phyloP scores from a whole-genome alignment of 257 asterid species.

The Gentiana macrophylla region DNA sequence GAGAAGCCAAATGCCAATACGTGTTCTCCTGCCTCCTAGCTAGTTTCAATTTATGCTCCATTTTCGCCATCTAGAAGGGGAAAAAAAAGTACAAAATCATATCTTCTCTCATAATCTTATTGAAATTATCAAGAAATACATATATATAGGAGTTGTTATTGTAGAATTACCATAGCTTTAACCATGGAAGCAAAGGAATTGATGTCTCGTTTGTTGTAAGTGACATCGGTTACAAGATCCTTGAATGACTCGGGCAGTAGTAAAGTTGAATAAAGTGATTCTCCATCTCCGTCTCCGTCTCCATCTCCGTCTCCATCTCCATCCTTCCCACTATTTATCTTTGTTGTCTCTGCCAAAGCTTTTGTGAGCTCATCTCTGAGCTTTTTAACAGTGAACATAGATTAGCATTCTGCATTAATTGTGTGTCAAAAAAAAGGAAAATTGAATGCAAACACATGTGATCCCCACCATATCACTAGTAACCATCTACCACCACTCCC shows the following conservation, averaged over 20 bases:
- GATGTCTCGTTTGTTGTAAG: constrained; percentile 57
- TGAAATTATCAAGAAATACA: not conserved
- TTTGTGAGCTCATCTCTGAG: constrained; percentile 85
- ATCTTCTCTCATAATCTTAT: no score
- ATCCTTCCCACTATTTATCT: constrained; percentile 5
- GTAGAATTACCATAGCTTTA: constrained; percentile 50
- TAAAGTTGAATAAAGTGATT: constrained; percentile 22
- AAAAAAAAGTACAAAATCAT: not conserved
- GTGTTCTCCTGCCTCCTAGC: constrained; percentile 53
- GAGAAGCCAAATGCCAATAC: constrained; percentile 84
- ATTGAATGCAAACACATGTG: no score
- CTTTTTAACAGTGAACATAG: constrained; percentile 26
- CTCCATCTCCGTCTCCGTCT: no score
- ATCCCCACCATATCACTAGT: no score
- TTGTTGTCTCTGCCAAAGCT: constrained; percentile 58
- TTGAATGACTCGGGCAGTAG: constrained; percentile 37
- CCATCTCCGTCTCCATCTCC: no score
- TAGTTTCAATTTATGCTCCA: constrained; percentile 51
- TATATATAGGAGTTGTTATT: constrained; percentile 2
- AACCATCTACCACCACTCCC: no score
- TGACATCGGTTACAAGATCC: constrained; percentile 70
- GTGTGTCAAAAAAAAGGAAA: no score
- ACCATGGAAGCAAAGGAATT: constrained; percentile 69
- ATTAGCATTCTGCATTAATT: no score
- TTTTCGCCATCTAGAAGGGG: constrained; percentile 40